These are phyloP conservation scores for Peronospora belbahrii DNA, from an alignment of 352 stramenopile genomes.

Conservation along the genomic window DNA sequence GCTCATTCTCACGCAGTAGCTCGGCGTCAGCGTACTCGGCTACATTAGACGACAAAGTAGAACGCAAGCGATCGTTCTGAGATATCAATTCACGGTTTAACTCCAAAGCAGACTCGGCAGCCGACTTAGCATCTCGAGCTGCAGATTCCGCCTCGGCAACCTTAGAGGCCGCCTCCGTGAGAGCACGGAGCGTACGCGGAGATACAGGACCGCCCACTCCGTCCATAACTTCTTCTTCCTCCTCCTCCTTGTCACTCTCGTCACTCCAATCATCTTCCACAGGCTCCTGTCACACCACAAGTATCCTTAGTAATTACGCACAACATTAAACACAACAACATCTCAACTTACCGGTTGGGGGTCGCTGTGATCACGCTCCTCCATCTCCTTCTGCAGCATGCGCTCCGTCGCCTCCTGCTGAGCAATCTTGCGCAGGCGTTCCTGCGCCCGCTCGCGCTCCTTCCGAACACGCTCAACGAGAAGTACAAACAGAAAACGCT, in stretches of 20 bases:
- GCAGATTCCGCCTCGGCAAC: conserved; percentile 66
- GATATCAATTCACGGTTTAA: conserved; percentile 51
- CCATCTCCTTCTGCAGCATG: conserved; percentile 31
- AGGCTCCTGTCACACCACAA: conserved; percentile 60
- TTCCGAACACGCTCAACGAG: conserved; percentile 38
- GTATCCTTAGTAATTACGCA: conserved; percentile 48
- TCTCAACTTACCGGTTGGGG: conserved; percentile 46
- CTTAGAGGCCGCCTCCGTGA: conserved; percentile 66
- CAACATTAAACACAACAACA: neutral
- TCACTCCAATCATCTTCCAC: conserved; percentile 80
- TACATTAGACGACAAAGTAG: conserved; percentile 57
- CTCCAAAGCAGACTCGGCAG: conserved; percentile 48
- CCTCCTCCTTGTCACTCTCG: conserved; percentile 55
- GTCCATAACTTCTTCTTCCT: conserved; percentile 12
- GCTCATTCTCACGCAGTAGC: conserved; percentile 59
- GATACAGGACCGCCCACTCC: conserved; percentile 33
- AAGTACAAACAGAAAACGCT: conserved; percentile 46
- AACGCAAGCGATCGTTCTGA: conserved; percentile 58
- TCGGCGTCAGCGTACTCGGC: conserved; percentile 62
- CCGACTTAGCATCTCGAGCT: conserved; percentile 62
- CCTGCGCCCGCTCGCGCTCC: conserved; percentile 31
- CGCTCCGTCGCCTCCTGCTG: conserved; percentile 26
- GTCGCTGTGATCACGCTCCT: conserved; percentile 35
- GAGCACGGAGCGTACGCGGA: conserved; percentile 46
- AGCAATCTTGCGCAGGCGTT: conserved; percentile 34